Percentiles rank a stretch among this genome's conserved stretches.
These are phyloP conservation scores for Mycogone perniciosa DNA, from an alignment of 2,329 filamentous ascomycete species.

Conservation along the genomic window DNA sequence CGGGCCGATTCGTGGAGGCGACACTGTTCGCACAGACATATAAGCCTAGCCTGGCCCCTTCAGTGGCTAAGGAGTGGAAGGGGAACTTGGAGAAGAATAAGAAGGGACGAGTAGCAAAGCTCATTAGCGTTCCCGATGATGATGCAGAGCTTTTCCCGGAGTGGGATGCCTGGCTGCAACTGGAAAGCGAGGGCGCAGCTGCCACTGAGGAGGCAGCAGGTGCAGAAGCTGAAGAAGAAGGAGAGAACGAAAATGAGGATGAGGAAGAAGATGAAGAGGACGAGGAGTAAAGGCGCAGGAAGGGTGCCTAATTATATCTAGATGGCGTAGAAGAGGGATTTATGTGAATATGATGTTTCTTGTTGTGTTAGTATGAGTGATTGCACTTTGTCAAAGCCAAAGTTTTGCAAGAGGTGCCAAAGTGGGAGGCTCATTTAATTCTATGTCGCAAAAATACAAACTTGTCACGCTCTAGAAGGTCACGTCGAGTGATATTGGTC, in stretches of 20 bases:
- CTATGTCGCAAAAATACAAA: too few relatives aligned
- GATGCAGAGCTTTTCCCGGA: constrained; percentile 90
- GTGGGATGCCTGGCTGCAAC: constrained; percentile 82
- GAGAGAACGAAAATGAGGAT: constrained; percentile 18
- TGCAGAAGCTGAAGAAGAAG: constrained; percentile 17
- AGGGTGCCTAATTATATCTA: constrained; percentile 4
- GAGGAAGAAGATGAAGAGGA: constrained; percentile 19
- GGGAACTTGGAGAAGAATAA: constrained; percentile 73
- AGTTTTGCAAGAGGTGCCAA: neutral
- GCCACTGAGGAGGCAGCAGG: constrained; percentile 14
- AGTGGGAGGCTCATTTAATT: constrained; percentile 11
- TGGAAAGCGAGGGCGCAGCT: constrained; percentile 66
- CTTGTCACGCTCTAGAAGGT: too few relatives aligned
- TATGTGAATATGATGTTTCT: constrained; percentile 17
- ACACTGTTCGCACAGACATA: constrained; percentile 94
- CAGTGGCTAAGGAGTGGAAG: constrained; percentile 74
- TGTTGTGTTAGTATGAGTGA: constrained; percentile 13
- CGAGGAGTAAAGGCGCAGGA: constrained; percentile 18
- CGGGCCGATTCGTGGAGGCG: constrained; percentile 75
- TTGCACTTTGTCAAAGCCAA: neutral
- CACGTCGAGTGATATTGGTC: too few relatives aligned
- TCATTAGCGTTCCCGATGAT: constrained; percentile 74
- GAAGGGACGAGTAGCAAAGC: constrained; percentile 76
- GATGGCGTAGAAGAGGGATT: constrained; percentile 15
- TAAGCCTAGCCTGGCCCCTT: constrained; percentile 69